Conservation (phyloP, 495 filamentous ascomycete species). For the Aspergillus conjunctus region DNA sequence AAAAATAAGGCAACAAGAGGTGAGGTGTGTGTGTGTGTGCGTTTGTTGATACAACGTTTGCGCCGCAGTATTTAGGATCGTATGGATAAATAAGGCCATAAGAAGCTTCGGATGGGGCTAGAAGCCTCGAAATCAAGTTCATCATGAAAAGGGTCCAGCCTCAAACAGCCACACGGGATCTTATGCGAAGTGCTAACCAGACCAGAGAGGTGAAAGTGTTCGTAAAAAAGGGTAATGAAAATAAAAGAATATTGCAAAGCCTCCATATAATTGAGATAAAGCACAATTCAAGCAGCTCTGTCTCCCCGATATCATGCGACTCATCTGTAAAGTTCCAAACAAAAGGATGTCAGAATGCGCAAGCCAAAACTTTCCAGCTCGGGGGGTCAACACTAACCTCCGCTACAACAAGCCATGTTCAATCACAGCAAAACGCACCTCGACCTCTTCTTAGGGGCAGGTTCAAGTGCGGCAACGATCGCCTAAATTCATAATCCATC, state of each 20-base stretch:
- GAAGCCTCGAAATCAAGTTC: slow-evolving; percentile 11
- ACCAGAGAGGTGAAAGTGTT: slow-evolving; percentile 20
- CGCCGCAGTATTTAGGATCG: slow-evolving; percentile 14
- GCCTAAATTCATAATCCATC: slow-evolving; percentile 53
- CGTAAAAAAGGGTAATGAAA: slow-evolving; percentile 29
- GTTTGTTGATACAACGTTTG: slow-evolving; percentile 20
- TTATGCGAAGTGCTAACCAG: slow-evolving; percentile 7
- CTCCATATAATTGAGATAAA: slow-evolving; percentile 20
- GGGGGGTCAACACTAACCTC: slow-evolving; percentile 28
- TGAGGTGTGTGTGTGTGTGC: slow-evolving; percentile 19
- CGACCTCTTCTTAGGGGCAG: slow-evolving; percentile 71
- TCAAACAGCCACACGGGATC: slow-evolving; percentile 11
- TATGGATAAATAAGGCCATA: slow-evolving; percentile 10
- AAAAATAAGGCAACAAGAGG: slow-evolving; percentile 22
- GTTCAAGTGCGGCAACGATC: slow-evolving; percentile 86
- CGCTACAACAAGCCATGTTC: slow-evolving; percentile 12
- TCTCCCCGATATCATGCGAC: slow-evolving; percentile 27
- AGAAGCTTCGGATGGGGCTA: slow-evolving; percentile 11
- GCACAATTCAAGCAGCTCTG: slow-evolving; percentile 16
- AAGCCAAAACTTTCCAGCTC: neutral
- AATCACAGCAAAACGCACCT: slow-evolving; percentile 49
- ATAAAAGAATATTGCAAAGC: slow-evolving; percentile 23
- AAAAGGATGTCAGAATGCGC: neutral
- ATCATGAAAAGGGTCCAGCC: slow-evolving; percentile 18
- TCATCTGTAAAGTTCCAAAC: slow-evolving; percentile 19